Base-by-base conservation (phyloP, 2,329 filamentous ascomycete species). In the Tetracladium maxilliforme region DNA sequence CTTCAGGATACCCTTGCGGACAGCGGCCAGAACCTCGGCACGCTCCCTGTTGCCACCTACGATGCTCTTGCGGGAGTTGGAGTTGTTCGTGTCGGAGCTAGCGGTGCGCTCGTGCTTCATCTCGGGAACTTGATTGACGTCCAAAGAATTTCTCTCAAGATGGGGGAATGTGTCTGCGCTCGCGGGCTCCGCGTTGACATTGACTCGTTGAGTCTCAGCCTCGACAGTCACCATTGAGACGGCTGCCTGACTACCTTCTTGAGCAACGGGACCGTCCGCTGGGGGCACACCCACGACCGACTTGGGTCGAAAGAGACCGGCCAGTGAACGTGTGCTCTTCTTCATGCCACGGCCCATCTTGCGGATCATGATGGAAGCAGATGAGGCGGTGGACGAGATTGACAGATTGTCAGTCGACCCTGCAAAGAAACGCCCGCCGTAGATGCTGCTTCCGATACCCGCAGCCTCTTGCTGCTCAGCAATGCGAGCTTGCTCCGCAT, bases 321-420 rank as follows among this genome's bases (percentile, higher is more conserved):
- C 92, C 27, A 98, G 69, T 14, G 86, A 94, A 23, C 86, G 70
- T 11, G 78, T 79, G 25, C 83, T 77, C 53, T 90, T 92, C 65
- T 93, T 95, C 72, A 95, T 79, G n/a, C 87, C 86, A 36, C 84
- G 83, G 28, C 90, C 90, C 90, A 98, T 98, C 58, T 98, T 98
- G 26, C 90, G 74, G 37, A 98, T 79, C 82, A 92, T 92, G 40
- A 92, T 73, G 16, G 83, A 92, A 17, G 82, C 82, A 12, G 82
- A 92, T 6, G 83, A 92, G 12, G 82, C 82, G 7, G 82, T 92
- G 4, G 83, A 92, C 2, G 81, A 87, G 34, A 92, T 83, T 10
- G 83, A 92, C 22, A 98, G 54, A 38, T 95, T 95, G 51, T 98
- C 90, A 0, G 83, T 95, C 5, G 90, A 98, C 10, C 83, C 79